These are phyloP conservation scores for Alternaria alternata DNA, from an alignment of 2,329 filamentous ascomycete species.

Conservation along the genomic window DNA sequence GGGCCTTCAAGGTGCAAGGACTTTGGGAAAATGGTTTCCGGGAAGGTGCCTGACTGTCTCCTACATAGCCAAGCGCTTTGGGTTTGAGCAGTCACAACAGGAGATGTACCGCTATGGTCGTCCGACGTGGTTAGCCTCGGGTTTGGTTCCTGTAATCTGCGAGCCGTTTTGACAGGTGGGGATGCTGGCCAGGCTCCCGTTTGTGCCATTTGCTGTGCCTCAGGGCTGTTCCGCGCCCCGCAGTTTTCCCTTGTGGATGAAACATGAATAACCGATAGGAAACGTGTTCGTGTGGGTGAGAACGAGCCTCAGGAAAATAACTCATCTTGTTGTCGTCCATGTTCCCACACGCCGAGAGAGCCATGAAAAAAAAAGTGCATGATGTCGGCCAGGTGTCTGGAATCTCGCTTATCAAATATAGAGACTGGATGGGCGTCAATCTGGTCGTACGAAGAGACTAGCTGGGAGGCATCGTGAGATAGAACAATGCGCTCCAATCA, in stretches of 20 bases:
- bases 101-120: slow-evolving; percentile 3
- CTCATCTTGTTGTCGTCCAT: slow-evolving; percentile 4
- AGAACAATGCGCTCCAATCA: slow-evolving; percentile 40
- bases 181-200: slow-evolving; percentile 5
- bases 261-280: slow-evolving; percentile 11
- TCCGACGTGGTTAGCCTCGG: slow-evolving; percentile 17
- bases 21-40: background rate
- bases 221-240: slow-evolving; percentile 11
- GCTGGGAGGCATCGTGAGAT: slow-evolving; percentile 12
- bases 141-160: slow-evolving; percentile 23
- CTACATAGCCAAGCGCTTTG: slow-evolving; percentile 3
- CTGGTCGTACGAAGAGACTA: slow-evolving; percentile 19
- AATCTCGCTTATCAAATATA: slow-evolving; percentile 25
- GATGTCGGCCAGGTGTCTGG: slow-evolving; percentile 22
- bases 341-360: background rate
- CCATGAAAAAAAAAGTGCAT: slow-evolving; percentile 1
- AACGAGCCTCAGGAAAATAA: slow-evolving; percentile 1
- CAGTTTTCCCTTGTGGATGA: slow-evolving; percentile 12
- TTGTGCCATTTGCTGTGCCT: slow-evolving; percentile 4
- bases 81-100: slow-evolving; percentile 10
- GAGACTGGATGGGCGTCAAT: slow-evolving; percentile 37
- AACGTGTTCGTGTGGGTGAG: background rate
- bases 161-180: slow-evolving; percentile 13
- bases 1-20: background rate
- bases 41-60: background rate